Base-by-base conservation (phyloP, 768 basidiomycete genomes). In the Termitomyces eurrhizus region DNA sequence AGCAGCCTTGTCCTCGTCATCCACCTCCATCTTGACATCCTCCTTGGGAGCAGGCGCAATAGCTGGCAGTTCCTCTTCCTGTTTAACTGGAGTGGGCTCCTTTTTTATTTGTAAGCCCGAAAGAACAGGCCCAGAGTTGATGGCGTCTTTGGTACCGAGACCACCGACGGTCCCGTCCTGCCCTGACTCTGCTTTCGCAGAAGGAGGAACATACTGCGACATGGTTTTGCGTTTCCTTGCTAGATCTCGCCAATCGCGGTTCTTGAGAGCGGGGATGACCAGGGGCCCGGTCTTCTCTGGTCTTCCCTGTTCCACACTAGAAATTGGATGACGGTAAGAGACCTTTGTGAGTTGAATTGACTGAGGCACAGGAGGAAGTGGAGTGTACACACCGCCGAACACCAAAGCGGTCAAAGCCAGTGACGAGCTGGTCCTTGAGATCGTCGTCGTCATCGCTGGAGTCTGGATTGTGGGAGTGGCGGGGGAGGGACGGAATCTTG, bases 231-330 rank as follows among this genome's bases (percentile, higher is more conserved):
- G 79, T 69, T 84, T 87, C 45, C 89, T 80, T 16, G 92, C 91
- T 8, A 85, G 74, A 55, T 86, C 89, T 45, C 93, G 79, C 96
- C 96, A 99, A 70, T 99, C 95, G 32, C 86, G 83, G 68, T 98
- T 96, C 66, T 93, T 78, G 49, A 92, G 78, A 1, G 93, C 79
- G 16, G 95, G 88, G 49, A 99, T 98, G 41, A 97, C 86, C 9
- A 97, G 81, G 0, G 91, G 91, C 4, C 77, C 83, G 44, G 83
- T 70, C 12, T 80, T 74, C 54, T 70, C 77, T 62, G 78, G 78
- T 45, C 75, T 80, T 57, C 78, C 76, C 58, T 77, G 79, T 64
- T 76, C 74, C 35, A 81, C 66, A 58, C 82, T 87, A 66, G 54
- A 65, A 67, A 58, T 54, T 61, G 58, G 59, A 64, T 62, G 57